Conservation (phyloP, 371 early-diverging fungal genomes). For the Lichtheimia corymbifera region DNA sequence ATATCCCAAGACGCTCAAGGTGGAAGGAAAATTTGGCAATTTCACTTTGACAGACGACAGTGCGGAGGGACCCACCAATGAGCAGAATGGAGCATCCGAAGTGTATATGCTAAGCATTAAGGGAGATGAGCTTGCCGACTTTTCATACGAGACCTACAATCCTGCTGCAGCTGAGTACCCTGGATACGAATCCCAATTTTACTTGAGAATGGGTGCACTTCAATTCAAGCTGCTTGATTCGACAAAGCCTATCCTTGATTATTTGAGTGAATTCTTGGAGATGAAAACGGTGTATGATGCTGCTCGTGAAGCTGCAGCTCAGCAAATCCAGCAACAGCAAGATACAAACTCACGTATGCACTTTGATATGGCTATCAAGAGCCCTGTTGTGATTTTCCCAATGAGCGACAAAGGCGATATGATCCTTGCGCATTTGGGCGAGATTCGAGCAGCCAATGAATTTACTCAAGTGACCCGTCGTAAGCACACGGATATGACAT, state of each 20-base stretch:
- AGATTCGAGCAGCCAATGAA: conserved; percentile 79
- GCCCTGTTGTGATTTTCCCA: conserved; percentile 91
- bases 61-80: neutral
- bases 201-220: conserved; percentile 69
- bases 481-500: conserved; percentile 11
- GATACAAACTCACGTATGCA: conserved; percentile 59
- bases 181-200: conserved; percentile 68
- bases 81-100: conserved; percentile 17
- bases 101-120: conserved; percentile 67
- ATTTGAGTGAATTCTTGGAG: conserved; percentile 75
- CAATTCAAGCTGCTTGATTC: conserved; percentile 62
- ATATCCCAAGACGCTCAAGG: conserved; percentile 44
- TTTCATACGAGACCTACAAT: conserved; percentile 71
- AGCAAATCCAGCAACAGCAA: conserved; percentile 56
- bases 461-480: conserved; percentile 49
- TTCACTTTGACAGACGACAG: conserved; percentile 66
- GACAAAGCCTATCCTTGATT: conserved; percentile 53
- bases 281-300: conserved; percentile 90
- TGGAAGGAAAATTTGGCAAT: conserved; percentile 74
- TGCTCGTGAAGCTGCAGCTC: conserved; percentile 85
- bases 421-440: conserved; percentile 85
- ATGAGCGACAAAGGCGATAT: conserved; percentile 59
- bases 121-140: conserved; percentile 76
- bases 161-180: conserved; percentile 43
- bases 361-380: conserved; percentile 82